A percentile compares a stretch with the other conserved stretches of the same genome.
Conservation (phyloP, 345 rosid species). For the Diplotaxis tenuifolia region DNA sequence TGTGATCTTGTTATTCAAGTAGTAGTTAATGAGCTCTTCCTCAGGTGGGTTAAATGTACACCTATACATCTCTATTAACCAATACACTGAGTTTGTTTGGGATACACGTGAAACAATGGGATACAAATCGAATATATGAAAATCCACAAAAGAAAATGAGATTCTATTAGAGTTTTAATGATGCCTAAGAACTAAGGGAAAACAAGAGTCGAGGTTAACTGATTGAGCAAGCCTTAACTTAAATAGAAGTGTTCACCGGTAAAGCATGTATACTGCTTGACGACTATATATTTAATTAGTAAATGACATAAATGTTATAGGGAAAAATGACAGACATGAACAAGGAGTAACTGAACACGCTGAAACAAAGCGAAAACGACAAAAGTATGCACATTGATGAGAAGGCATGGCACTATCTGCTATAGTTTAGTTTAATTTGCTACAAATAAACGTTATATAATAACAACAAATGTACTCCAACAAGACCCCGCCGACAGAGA, state of each 20-base stretch:
- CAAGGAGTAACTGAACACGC: not conserved
- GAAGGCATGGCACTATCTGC: conserved; percentile 21
- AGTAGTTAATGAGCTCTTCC: conserved; percentile 28
- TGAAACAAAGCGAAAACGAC: conserved; percentile 14
- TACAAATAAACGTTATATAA: not conserved
- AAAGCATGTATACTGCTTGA: not conserved
- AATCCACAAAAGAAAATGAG: not conserved
- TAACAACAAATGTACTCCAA: not conserved
- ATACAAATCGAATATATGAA: not conserved
- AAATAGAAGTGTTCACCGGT: not conserved
- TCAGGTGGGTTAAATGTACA: conserved; percentile 37
- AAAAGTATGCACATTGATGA: conserved; percentile 3
- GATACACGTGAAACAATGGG: not conserved
- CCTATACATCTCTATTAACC: conserved; percentile 13
- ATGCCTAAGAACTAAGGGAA: not conserved
- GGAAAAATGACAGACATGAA: not conserved
- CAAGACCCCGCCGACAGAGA: not conserved
- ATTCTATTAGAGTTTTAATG: not conserved
- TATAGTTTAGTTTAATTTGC: not conserved
- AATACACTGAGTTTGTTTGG: not conserved
- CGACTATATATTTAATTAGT: not conserved
- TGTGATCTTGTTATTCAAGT: conserved; percentile 30
- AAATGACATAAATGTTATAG: not conserved
- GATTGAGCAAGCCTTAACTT: conserved; percentile 2
- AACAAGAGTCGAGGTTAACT: not conserved